Evolutionary conservation across 257 asterid genomes (phyloP), one percentile per base, ranked within the genome.

Genomic region (Solanum virginianum): DNA sequence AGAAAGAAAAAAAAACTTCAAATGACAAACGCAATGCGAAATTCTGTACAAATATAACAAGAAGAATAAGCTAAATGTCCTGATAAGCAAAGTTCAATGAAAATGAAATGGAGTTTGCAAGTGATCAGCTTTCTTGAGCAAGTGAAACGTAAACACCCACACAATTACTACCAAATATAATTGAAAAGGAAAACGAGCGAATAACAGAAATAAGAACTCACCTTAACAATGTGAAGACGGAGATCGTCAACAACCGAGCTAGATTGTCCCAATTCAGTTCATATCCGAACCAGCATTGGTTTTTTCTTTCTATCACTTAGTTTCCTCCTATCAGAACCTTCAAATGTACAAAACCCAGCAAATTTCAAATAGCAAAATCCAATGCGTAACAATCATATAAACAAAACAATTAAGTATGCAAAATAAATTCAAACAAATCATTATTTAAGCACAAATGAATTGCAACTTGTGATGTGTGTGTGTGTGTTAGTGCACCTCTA

Each of bases 201-300:
- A 59, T 69, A 86, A 87, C 77, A 87, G 81, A 70, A 89, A 89
- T 83, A 83, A 45, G 43, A 89, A 85, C 92, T 82, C n/a, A 89
- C 92, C 92, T 70, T 62, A 83, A 75, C 81, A 87, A 89, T 56
- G 88, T 62, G 83, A 86, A 85, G 70, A 90, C 80, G 36, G 88
- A 88, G 93, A 92, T 95, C 95, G 89, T 88, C 90, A 86, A 71
- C 45, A 24, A 86, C 68, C 51, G 24, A n/a, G 79, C 24, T 80
- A 87, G 93, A 91, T 93, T 95, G 88, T 89, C 84, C 86, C 86
- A 49, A 82, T 87, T 63, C 51, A 43, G 72, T 39, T 85, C 88
- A 85, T 36, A 32, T 51, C 36, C 17, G 59, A 74, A 57, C 89
- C 88, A 53, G 69, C 88, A 87, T 82, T 36, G 41, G 0, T 87